Conservation (phyloP, 2,329 filamentous ascomycete genomes). For the Ophiostoma australiae region DNA sequence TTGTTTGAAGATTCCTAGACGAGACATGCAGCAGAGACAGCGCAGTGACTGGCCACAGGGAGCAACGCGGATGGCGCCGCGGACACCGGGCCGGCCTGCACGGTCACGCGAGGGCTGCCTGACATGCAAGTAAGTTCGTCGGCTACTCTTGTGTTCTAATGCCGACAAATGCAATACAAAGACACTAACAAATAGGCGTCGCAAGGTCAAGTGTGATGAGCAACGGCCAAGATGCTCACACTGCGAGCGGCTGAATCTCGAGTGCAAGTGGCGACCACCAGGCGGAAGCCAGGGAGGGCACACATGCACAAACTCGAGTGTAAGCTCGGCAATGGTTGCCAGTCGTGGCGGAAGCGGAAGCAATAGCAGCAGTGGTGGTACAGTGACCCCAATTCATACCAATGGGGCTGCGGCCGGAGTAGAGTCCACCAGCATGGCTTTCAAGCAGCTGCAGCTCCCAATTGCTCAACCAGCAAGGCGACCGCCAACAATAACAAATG, state of each 20-base stretch:
- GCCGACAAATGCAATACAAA: not conserved
- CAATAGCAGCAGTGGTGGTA: constrained; percentile 2
- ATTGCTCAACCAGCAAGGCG: not conserved
- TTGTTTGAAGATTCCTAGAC: not conserved
- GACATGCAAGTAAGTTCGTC: constrained; percentile 41
- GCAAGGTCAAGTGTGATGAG: constrained; percentile 52
- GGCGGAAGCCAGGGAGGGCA: constrained; percentile 5
- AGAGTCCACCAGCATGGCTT: constrained; percentile 5
- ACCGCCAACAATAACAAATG: not conserved
- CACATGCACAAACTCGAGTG: not conserved
- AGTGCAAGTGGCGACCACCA: constrained; percentile 45
- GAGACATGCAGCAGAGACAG: constrained; percentile 9
- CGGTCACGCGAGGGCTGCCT: constrained; percentile 39
- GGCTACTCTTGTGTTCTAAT: not conserved
- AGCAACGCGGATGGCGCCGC: not conserved
- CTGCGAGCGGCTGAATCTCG: constrained; percentile 49
- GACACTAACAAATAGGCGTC: constrained; percentile 36
- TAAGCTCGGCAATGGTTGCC: not conserved
- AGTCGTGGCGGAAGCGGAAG: not conserved
- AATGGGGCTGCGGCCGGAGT: not conserved
- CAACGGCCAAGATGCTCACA: constrained; percentile 49
- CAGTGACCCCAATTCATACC: not conserved
- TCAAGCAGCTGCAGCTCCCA: constrained; percentile 7
- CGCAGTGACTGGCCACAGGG: constrained; percentile 4
- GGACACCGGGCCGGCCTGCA: constrained; percentile 8